phyloP scores from a whole-genome alignment of 768 basidiomycete genomes.

The Fomitopsis serialis region DNA sequence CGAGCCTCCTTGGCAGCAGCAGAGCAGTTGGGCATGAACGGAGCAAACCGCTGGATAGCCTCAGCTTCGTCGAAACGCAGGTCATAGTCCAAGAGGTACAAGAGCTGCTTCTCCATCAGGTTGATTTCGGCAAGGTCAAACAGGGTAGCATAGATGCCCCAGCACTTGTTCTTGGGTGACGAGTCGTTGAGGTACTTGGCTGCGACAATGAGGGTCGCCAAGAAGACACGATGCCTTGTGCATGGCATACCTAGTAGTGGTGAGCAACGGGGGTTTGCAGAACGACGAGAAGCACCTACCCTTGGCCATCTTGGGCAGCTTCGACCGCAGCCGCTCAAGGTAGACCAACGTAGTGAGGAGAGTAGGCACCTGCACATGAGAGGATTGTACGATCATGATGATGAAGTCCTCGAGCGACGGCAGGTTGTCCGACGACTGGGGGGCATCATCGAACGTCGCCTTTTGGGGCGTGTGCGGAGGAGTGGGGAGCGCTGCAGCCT shows the following conservation, averaged over 20 bases:
- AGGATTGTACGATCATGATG: constrained; percentile 66
- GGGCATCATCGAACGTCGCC: constrained; percentile 28
- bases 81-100: constrained; percentile 89
- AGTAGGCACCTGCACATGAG: constrained; percentile 88
- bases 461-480: constrained; percentile 67
- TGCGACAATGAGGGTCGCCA: constrained; percentile 92
- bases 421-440: constrained; percentile 28
- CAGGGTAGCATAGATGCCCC: constrained; percentile 72
- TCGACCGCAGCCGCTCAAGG: constrained; percentile 78
- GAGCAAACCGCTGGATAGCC: constrained; percentile 58
- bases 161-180: constrained; percentile 93
- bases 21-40: constrained; percentile 44
- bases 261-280: constrained; percentile 2
- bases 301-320: constrained; percentile 79
- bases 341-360: constrained; percentile 89
- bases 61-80: constrained; percentile 86
- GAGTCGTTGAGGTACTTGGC: constrained; percentile 97
- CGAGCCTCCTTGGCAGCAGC: constrained; percentile 40
- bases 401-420: constrained; percentile 85
- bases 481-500: constrained; percentile 45
- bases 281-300: constrained; percentile 43
- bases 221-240: constrained; percentile 92
- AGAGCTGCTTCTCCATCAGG: constrained; percentile 95
- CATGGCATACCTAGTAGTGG: constrained; percentile 64
- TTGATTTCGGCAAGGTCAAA: constrained; percentile 83